A percentile compares a stretch with the other conserved stretches of the same genome.
Evolutionary conservation across 192 early-diverging fungal species (phyloP).

Genomic region (Coemansia sp.): DNA sequence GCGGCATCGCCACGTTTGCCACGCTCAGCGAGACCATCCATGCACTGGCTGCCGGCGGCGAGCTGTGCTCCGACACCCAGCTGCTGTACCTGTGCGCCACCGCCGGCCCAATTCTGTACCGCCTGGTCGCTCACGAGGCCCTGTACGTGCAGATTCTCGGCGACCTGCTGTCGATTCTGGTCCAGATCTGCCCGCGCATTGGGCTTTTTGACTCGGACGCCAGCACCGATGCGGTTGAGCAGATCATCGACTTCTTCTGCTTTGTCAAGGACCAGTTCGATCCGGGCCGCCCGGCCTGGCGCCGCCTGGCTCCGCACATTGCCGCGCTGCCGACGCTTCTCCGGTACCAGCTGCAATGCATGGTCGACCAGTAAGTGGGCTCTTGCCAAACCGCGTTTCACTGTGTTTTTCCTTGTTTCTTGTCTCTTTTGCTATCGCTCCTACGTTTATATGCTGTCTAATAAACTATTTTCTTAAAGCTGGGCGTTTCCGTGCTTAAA

Average conservation of each 20-base stretch:
- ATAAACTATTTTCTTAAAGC: background rate
- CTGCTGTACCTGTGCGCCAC: conserved; percentile 67
- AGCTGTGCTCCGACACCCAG: conserved; percentile 64
- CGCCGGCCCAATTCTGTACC: conserved; percentile 66
- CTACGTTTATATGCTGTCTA: background rate
- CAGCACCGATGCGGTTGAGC: conserved; percentile 47
- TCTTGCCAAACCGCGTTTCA: too few relatives aligned
- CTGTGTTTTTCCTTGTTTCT: background rate
- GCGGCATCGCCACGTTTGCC: conserved; percentile 59
- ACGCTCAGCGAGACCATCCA: conserved; percentile 44
- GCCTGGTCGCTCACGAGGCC: conserved; percentile 53
- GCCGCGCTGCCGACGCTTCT: conserved; percentile 33
- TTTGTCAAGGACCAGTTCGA: conserved; percentile 52
- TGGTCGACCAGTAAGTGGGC: conserved; percentile 45
- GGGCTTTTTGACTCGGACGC: conserved; percentile 9
- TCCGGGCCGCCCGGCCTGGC: conserved; percentile 38
- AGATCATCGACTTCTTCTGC: conserved; percentile 53
- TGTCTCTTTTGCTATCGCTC: too few relatives aligned
- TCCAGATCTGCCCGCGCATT: conserved; percentile 35
- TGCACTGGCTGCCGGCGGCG: conserved; percentile 30
- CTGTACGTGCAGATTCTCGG: conserved; percentile 42
- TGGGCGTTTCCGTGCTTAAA: conserved; percentile 29
- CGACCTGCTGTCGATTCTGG: conserved; percentile 41
- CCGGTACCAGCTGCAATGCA: conserved; percentile 42
- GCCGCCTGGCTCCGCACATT: conserved; percentile 43